A percentile compares a stretch with the other conserved stretches of the same genome.
These are phyloP conservation scores for Thelonectria discophora DNA, from an alignment of 2,329 filamentous ascomycete species.

Conservation along the genomic window DNA sequence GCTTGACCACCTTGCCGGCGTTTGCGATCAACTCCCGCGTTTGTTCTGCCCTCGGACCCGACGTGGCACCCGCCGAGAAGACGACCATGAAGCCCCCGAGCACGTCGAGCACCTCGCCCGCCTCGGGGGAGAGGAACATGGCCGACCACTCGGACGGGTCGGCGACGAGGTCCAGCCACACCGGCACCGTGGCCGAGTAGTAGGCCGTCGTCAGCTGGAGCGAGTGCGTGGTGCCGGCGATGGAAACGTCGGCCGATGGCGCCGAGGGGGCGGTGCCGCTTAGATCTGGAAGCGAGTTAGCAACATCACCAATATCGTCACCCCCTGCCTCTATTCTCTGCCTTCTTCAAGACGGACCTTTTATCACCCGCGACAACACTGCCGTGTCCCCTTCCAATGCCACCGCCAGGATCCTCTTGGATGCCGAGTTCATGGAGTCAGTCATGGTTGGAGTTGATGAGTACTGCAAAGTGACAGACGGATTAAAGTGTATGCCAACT, in stretches of 20 bases:
- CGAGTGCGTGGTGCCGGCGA: slow-evolving; percentile 68
- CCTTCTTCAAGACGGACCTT: slow-evolving; percentile 52
- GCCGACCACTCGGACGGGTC: slow-evolving; percentile 63
- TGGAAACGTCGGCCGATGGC: slow-evolving; percentile 49
- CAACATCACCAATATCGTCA: background rate
- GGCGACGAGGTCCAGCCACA: slow-evolving; percentile 73
- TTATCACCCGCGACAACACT: slow-evolving; percentile 60
- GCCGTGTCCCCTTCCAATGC: slow-evolving; percentile 57
- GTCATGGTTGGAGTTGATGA: slow-evolving; percentile 21
- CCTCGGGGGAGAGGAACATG: slow-evolving; percentile 68
- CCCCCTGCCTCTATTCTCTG: background rate
- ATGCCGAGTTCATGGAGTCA: slow-evolving; percentile 36
- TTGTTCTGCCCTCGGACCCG: slow-evolving; percentile 24
- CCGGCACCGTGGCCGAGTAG: slow-evolving; percentile 67
- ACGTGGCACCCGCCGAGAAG: slow-evolving; percentile 42
- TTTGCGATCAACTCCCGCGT: slow-evolving; percentile 57
- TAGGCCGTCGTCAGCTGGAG: slow-evolving; percentile 66
- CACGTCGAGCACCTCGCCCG: slow-evolving; percentile 67
- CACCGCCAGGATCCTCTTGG: slow-evolving; percentile 66
- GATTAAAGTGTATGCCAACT: background rate
- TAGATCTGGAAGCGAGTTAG: slow-evolving; percentile 54
- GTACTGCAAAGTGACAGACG: background rate
- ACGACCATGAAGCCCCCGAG: slow-evolving; percentile 66
- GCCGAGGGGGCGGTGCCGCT: slow-evolving; percentile 55
- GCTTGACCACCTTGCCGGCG: slow-evolving; percentile 63